Conservation (phyloP, 306 rosid genomes). For the Vigna unguiculata region DNA sequence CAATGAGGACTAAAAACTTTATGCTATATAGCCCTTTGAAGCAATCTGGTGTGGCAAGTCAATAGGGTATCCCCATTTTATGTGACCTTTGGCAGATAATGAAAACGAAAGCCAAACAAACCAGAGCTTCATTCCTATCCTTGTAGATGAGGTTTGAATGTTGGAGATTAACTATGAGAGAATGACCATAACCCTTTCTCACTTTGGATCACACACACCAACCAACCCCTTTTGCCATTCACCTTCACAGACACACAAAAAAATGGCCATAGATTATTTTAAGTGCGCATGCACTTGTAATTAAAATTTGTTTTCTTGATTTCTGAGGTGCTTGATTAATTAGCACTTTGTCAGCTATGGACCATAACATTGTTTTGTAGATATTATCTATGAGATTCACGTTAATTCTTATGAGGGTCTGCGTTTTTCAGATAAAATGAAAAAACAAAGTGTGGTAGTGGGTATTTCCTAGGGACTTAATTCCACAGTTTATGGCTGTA, state of each 20-base stretch:
- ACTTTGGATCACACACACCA: slow-evolving; percentile 48
- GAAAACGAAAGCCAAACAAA: slow-evolving; percentile 73
- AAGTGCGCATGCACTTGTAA: background rate
- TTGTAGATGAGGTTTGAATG: slow-evolving; percentile 80
- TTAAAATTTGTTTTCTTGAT: background rate
- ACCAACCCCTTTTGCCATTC: slow-evolving; percentile 13
- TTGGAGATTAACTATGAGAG: slow-evolving; percentile 54
- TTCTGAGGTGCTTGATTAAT: slow-evolving; percentile 10
- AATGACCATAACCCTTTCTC: slow-evolving; percentile 49
- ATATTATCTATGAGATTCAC: slow-evolving; percentile 53
- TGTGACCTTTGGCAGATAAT: slow-evolving; percentile 53
- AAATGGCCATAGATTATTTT: background rate
- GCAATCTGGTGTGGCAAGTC: slow-evolving; percentile 9
- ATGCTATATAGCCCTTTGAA: slow-evolving; percentile 44
- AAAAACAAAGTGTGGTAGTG: slow-evolving; percentile 45
- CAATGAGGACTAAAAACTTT: slow-evolving; percentile 22
- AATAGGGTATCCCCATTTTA: slow-evolving; percentile 45
- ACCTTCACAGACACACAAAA: slow-evolving; percentile 2
- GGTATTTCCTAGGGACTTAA: slow-evolving; percentile 39
- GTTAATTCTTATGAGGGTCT: slow-evolving; percentile 40
- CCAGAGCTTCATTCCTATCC: slow-evolving; percentile 77
- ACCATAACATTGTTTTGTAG: slow-evolving; percentile 31
- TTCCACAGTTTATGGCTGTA: slow-evolving; percentile 36
- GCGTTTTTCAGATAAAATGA: background rate
- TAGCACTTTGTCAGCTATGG: slow-evolving; percentile 18